Evolutionary conservation across 75 land plant species (phyloP), one percentile per base, ranked within the genome.

Genomic region (Selaginella moellendorffii): DNA sequence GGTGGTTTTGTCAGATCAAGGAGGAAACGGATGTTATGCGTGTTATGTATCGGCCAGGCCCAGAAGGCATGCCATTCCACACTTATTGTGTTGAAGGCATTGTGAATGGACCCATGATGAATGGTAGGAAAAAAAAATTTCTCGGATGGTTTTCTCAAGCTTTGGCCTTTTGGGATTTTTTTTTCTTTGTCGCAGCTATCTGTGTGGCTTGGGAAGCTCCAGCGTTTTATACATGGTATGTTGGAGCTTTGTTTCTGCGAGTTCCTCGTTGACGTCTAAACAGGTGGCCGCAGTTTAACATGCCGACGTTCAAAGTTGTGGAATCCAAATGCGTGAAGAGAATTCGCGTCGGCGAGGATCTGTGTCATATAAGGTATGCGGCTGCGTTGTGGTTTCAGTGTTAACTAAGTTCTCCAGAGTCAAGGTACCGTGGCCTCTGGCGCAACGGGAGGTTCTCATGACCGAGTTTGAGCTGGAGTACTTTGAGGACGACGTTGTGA

Each of bases 41-140:
- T 73, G 90, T 93, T 24, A 83, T 93, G 96, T 93, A 93, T 58
- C 80, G 85, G 31, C 96, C 88, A 82, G 98, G 90, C 24, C 98
- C 96, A 5, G 54, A 71, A 26, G 98, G 98, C 42, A 76, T 87
- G 64, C 98, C 87, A 0, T 85, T 71, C 73, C 98, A 93, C 69
- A 74, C 85, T 9, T 62, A 87, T 54, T 86, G 96, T 64, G 75
- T 64, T 61, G 98, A 93, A 72, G 98, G 98, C 63, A 79, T 77
- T 61, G 70, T 90, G 9, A 77, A 93, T 73, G 96, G 82, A 52
- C 83, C 96, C 31, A 29, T 85, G 24, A 83, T 82, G 74, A 76
- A 63, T 64, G 81, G 98, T 85, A 74, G 73, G 81, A 74, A 53
- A 17, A 52, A 2, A 26, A 2, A 52, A 63, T 10, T 25, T n/a